Evolutionary conservation across 2,329 filamentous ascomycete species (phyloP).

Genomic region (Pseudodiploospora longispora): DNA sequence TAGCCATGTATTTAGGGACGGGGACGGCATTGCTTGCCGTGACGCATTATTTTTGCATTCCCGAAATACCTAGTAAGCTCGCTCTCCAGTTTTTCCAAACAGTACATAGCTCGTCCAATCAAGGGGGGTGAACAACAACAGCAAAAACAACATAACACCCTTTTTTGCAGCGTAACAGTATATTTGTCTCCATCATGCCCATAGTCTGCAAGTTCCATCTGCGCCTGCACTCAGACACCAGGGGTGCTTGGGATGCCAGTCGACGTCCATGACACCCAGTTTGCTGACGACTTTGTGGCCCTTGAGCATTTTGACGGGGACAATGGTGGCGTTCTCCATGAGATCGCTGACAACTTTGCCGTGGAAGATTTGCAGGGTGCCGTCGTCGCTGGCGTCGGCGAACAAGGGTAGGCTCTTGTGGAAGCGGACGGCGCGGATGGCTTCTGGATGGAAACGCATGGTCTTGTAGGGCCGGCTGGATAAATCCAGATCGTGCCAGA

Average conservation of each 20-base stretch:
- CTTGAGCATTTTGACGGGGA: conserved; percentile 86
- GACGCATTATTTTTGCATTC: background rate
- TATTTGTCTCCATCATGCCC: conserved; percentile 47
- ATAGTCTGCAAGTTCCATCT: conserved; percentile 85
- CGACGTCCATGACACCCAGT: conserved; percentile 84
- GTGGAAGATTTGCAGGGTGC: conserved; percentile 91
- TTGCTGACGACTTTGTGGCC: conserved; percentile 83
- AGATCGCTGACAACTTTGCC: conserved; percentile 90
- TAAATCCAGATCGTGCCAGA: conserved; percentile 96
- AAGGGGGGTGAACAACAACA: too few relatives aligned
- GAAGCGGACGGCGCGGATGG: conserved; percentile 81
- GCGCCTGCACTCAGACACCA: conserved; percentile 94
- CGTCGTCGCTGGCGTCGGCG: conserved; percentile 91
- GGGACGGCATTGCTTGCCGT: too few relatives aligned
- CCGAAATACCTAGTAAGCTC: too few relatives aligned
- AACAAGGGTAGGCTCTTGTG: conserved; percentile 81
- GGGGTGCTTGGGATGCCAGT: conserved; percentile 91
- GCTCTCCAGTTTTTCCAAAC: too few relatives aligned
- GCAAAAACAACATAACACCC: too few relatives aligned
- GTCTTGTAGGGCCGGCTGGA: conserved; percentile 91
- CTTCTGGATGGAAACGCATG: conserved; percentile 86
- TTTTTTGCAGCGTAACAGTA: too few relatives aligned
- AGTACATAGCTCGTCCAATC: too few relatives aligned
- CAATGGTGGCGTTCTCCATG: conserved; percentile 94
- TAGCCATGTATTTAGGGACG: too few relatives aligned